A percentile compares a stretch with the other conserved stretches of the same genome.
phyloP scores from a whole-genome alignment of 768 basidiomycete species.

The Mycena belliarum region DNA sequence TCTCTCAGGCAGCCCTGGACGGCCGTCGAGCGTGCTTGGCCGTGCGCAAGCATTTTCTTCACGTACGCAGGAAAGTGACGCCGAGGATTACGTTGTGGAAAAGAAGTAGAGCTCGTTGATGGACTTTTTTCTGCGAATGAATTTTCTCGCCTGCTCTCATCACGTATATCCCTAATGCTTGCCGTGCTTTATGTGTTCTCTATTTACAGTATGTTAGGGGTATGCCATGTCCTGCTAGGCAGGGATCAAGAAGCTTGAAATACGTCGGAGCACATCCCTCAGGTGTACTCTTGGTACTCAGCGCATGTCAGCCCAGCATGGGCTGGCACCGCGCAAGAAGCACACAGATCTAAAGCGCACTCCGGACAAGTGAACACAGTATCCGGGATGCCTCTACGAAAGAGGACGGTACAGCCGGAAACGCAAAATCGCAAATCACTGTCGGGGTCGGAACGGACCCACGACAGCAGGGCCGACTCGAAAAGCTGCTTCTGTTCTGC shows the following conservation, averaged over 20 bases:
- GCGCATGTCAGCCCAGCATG: slow-evolving; percentile 13
- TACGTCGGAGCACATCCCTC: too few species aligned
- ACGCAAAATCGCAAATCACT: slow-evolving; percentile 11
- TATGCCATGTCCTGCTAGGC: too few species aligned
- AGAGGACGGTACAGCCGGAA: slow-evolving; percentile 15
- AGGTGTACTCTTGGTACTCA: too few species aligned
- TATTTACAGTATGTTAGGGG: slow-evolving; percentile 13
- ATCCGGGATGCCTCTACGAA: neutral
- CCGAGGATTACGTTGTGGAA: slow-evolving; percentile 70
- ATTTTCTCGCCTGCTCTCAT: too few species aligned
- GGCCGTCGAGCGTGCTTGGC: slow-evolving; percentile 51
- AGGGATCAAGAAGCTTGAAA: too few species aligned
- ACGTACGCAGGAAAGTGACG: slow-evolving; percentile 82
- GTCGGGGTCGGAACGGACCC: neutral
- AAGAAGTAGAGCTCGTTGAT: slow-evolving; percentile 26
- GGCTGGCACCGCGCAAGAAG: slow-evolving; percentile 5
- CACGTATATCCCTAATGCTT: slow-evolving; percentile 12
- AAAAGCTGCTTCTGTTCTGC: slow-evolving; percentile 3
- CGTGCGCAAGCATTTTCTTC: slow-evolving; percentile 58
- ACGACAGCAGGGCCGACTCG: slow-evolving; percentile 1
- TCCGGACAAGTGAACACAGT: slow-evolving; percentile 12
- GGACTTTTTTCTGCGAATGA: neutral
- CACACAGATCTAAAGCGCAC: slow-evolving; percentile 10
- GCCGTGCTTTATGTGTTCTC: neutral
- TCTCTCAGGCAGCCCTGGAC: slow-evolving; percentile 46